Evolutionary conservation across 1,139 yeast species (phyloP).

Genomic region (Lodderomyces theae): DNA sequence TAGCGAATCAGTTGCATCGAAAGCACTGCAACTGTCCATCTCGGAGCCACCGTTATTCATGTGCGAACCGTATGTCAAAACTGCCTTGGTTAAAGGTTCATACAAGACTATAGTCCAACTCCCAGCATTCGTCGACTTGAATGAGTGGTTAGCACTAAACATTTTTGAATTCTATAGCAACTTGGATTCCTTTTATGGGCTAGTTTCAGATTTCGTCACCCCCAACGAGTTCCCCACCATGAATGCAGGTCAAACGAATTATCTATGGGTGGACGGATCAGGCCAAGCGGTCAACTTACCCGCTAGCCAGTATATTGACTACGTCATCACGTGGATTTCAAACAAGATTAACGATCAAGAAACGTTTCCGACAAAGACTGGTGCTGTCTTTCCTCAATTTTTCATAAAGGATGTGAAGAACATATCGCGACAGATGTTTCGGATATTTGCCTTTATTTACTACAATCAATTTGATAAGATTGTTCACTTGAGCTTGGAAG

Average conservation of each 20-base stretch:
- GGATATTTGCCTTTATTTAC: conserved; percentile 95
- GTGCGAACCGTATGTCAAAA: conserved; percentile 90
- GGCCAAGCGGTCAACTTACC: conserved; percentile 82
- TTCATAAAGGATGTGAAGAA: conserved; percentile 81
- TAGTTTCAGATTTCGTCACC: conserved; percentile 82
- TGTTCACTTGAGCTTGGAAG: conserved; percentile 85
- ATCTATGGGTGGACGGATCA: conserved; percentile 82
- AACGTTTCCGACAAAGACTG: conserved; percentile 87
- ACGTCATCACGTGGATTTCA: conserved; percentile 87
- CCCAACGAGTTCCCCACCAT: conserved; percentile 88
- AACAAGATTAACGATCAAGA: conserved; percentile 85
- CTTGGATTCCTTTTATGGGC: conserved; percentile 83
- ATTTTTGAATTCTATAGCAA: conserved; percentile 87
- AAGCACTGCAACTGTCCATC: conserved; percentile 1
- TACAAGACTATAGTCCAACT: conserved; percentile 92
- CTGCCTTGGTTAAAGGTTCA: conserved; percentile 96
- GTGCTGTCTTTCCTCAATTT: conserved; percentile 89
- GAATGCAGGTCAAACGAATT: conserved; percentile 93
- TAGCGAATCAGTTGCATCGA: conserved; percentile 16
- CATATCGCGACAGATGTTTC: conserved; percentile 86
- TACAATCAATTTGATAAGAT: conserved; percentile 92
- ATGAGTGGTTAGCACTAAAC: conserved; percentile 95
- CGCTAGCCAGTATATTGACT: conserved; percentile 89
- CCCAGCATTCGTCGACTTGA: conserved; percentile 90
- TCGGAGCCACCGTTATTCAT: conserved; percentile 57